These are phyloP conservation scores for Tilletia indica DNA, from an alignment of 1,284 basidiomycete genomes.

Conservation along the genomic window DNA sequence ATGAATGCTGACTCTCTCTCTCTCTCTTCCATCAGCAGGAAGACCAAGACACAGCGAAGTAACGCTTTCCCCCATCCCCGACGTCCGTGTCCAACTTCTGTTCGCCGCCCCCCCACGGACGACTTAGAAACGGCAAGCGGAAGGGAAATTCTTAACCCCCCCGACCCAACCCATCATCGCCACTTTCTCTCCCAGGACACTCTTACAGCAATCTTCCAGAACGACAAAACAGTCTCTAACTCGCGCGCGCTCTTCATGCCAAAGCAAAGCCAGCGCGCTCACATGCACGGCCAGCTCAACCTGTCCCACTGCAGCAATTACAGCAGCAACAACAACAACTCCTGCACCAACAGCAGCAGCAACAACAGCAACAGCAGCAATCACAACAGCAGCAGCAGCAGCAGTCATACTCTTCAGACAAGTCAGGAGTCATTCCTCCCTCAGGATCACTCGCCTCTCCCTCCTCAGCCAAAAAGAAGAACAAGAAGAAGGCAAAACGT, in stretches of 20 bases:
- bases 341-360: slow-evolving; percentile 33
- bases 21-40: too few species aligned
- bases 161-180: not conserved
- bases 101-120: too few species aligned
- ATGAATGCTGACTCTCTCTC: too few species aligned
- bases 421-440: not conserved
- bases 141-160: not conserved
- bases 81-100: too few species aligned
- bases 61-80: too few species aligned
- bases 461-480: slow-evolving; percentile 43
- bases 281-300: slow-evolving; percentile 17
- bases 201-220: not conserved
- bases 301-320: slow-evolving; percentile 15
- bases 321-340: slow-evolving; percentile 16
- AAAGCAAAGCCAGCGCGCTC: slow-evolving; percentile 12
- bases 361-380: slow-evolving; percentile 26
- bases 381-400: not conserved
- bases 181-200: not conserved
- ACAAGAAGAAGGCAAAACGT: slow-evolving; percentile 42
- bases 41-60: too few species aligned
- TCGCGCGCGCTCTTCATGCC: slow-evolving; percentile 12
- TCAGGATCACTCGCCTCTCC: slow-evolving; percentile 23
- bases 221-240: not conserved
- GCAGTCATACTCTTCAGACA: not conserved
- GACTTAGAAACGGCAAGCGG: too few species aligned